Percentiles rank a stretch among this genome's conserved stretches.
phyloP scores from a whole-genome alignment of 1,284 basidiomycete species.

The Leccinum fuscescens region DNA sequence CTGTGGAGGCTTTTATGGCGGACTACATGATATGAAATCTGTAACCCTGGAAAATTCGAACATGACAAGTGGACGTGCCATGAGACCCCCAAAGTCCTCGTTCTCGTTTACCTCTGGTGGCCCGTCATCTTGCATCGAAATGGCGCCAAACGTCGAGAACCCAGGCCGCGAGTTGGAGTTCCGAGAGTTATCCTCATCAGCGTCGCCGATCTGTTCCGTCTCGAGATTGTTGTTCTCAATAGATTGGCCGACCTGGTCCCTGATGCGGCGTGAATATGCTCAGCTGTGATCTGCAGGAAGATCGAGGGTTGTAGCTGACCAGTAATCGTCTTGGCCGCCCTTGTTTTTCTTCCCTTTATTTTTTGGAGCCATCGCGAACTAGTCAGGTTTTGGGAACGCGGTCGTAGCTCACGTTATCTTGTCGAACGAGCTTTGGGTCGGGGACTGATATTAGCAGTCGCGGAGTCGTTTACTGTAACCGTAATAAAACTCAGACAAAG shows the following conservation, averaged over 20 bases:
- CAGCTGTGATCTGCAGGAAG: slow-evolving; percentile 12
- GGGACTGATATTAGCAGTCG: slow-evolving; percentile 15
- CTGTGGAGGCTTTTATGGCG: slow-evolving; percentile 53
- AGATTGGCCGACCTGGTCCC: slow-evolving; percentile 70
- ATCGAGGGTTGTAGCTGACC: slow-evolving; percentile 49
- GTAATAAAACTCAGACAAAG: background rate
- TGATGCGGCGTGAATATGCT: slow-evolving; percentile 30
- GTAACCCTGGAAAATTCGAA: slow-evolving; percentile 6
- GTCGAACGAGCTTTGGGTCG: slow-evolving; percentile 17
- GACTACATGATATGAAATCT: slow-evolving; percentile 37
- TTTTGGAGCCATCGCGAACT: slow-evolving; percentile 74
- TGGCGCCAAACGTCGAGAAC: slow-evolving; percentile 53
- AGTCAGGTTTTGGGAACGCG: background rate
- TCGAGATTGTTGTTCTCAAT: slow-evolving; percentile 44
- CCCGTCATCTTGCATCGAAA: slow-evolving; percentile 46
- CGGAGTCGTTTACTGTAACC: slow-evolving; percentile 6
- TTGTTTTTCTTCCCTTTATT: slow-evolving; percentile 87
- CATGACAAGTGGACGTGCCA: slow-evolving; percentile 55
- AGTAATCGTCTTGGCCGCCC: slow-evolving; percentile 81
- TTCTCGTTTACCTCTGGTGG: slow-evolving; percentile 61
- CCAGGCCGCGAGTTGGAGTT: slow-evolving; percentile 32
- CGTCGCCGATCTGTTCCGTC: slow-evolving; percentile 38
- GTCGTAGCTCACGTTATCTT: slow-evolving; percentile 15
- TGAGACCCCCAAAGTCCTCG: slow-evolving; percentile 78
- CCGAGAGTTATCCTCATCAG: slow-evolving; percentile 41